These are phyloP conservation scores for Oxytropis ochrocephala DNA, from an alignment of 306 rosid species.

Conservation along the genomic window DNA sequence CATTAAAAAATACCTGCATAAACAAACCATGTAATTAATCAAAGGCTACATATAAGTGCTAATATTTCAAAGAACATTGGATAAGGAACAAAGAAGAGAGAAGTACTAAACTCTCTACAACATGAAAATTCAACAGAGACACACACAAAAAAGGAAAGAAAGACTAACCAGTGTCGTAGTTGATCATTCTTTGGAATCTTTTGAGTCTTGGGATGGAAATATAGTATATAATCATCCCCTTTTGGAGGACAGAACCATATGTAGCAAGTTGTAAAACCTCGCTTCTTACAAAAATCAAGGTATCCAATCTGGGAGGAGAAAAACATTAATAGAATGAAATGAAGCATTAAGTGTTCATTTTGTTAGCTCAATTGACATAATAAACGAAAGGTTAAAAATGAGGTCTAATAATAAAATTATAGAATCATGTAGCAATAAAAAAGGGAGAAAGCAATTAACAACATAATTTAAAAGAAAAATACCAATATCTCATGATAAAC, in stretches of 20 bases:
- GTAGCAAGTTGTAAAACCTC: slow-evolving; percentile 57
- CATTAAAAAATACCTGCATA: slow-evolving; percentile 50
- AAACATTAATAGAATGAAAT: not conserved
- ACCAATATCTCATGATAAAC: slow-evolving; percentile 76
- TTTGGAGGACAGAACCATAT: slow-evolving; percentile 64
- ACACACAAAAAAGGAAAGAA: too few relatives aligned
- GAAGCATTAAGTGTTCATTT: not conserved
- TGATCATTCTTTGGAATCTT: slow-evolving; percentile 53
- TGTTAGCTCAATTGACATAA: not conserved
- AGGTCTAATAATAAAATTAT: not conserved
- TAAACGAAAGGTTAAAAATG: not conserved
- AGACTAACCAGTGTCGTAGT: slow-evolving; percentile 50
- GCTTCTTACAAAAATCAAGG: slow-evolving; percentile 59
- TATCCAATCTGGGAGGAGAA: slow-evolving; percentile 51
- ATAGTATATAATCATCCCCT: slow-evolving; percentile 55
- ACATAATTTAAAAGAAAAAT: not conserved
- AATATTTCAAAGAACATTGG: not conserved
- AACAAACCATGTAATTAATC: not conserved
- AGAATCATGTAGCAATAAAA: too few relatives aligned
- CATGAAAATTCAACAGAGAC: too few relatives aligned
- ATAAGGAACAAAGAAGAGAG: not conserved
- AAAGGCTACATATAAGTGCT: not conserved
- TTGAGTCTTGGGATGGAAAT: slow-evolving; percentile 55
- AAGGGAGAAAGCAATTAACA: not conserved
- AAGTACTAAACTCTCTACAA: too few relatives aligned